phyloP scores from a whole-genome alignment of 2,329 filamentous ascomycete species.

The Botryosphaeria dothidea region DNA sequence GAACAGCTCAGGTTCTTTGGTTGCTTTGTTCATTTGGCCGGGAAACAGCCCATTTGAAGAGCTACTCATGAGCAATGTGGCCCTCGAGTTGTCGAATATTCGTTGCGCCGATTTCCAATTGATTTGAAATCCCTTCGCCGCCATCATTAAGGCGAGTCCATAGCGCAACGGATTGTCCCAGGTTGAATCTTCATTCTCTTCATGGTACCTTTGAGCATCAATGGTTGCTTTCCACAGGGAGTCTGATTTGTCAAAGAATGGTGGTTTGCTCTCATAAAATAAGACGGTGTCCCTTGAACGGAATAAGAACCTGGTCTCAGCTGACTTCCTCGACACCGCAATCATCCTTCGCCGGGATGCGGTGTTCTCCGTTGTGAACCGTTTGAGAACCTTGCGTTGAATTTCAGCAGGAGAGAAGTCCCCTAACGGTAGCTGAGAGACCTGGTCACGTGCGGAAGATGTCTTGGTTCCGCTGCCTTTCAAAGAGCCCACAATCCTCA shows the following conservation, averaged over 20 bases:
- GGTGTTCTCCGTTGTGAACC: not conserved
- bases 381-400: not conserved
- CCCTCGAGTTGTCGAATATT: not conserved
- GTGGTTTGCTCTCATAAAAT: not conserved
- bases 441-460: too few relatives aligned
- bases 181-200: not conserved
- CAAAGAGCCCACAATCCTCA: too few relatives aligned
- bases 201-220: not conserved
- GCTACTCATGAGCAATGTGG: not conserved
- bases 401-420: not conserved
- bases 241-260: not conserved
- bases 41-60: not conserved
- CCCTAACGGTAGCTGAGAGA: too few relatives aligned
- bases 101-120: not conserved
- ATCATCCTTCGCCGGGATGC: constrained; percentile 16
- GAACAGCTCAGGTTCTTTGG: not conserved
- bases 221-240: not conserved
- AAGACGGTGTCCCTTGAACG: constrained; percentile 20
- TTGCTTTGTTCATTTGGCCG: not conserved
- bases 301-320: constrained; percentile 17
- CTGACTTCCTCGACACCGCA: not conserved
- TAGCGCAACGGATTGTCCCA: constrained; percentile 14
- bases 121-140: not conserved
- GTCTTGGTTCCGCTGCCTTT: too few relatives aligned
- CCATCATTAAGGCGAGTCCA: not conserved